phyloP scores from a whole-genome alignment of 805 yeast species.

The Blastobotrys terrestris region DNA sequence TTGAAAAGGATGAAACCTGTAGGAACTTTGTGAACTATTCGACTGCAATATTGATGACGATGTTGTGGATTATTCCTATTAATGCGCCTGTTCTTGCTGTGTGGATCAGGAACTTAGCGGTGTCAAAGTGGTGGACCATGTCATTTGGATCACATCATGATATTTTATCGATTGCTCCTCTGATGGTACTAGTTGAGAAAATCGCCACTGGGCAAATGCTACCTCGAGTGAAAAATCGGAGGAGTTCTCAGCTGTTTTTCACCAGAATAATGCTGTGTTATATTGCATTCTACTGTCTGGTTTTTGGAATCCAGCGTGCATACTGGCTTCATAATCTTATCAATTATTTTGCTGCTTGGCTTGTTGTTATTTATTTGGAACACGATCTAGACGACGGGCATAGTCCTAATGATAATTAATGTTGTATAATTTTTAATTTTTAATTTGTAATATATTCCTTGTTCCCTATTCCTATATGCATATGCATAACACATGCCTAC shows the following conservation, averaged over 20 bases:
- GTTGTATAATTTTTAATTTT: background rate
- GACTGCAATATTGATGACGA: slow-evolving; percentile 53
- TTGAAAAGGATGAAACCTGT: slow-evolving; percentile 4
- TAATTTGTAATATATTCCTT: background rate
- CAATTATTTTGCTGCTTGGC: slow-evolving; percentile 42
- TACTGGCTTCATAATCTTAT: slow-evolving; percentile 77
- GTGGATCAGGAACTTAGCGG: slow-evolving; percentile 69
- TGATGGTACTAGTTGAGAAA: slow-evolving; percentile 51
- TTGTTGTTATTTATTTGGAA: slow-evolving; percentile 14
- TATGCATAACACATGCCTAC: background rate
- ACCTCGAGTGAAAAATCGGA: slow-evolving; percentile 32
- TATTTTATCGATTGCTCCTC: slow-evolving; percentile 68
- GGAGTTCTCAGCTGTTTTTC: slow-evolving; percentile 13
- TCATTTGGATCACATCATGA: slow-evolving; percentile 87
- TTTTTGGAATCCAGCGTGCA: slow-evolving; percentile 77
- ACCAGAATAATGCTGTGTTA: slow-evolving; percentile 42
- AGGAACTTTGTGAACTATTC: slow-evolving; percentile 44
- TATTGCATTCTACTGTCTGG: slow-evolving; percentile 51
- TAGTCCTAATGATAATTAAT: background rate
- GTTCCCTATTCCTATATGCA: background rate
- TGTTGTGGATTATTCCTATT: slow-evolving; percentile 76
- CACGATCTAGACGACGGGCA: slow-evolving; percentile 2
- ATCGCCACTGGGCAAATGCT: slow-evolving; percentile 45
- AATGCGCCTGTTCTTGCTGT: slow-evolving; percentile 74
- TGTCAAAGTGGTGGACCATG: slow-evolving; percentile 60